Evolutionary conservation across 345 rosid genomes (phyloP), one percentile per base, ranked within the genome.

Genomic region (Passiflora organensis): DNA sequence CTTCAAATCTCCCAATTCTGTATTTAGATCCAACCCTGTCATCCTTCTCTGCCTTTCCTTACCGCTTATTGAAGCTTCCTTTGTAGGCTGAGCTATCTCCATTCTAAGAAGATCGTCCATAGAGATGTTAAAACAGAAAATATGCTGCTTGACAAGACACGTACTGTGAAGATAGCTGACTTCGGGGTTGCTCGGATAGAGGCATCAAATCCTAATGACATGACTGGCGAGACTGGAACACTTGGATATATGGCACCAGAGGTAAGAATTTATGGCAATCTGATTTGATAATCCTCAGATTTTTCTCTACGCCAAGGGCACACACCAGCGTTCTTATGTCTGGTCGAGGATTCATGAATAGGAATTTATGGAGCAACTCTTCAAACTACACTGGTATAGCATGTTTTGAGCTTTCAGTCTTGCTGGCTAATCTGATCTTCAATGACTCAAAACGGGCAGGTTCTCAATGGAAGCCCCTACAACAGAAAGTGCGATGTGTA

Each of bases 181-280:
- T 72, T 72, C 41, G 73, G 77, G 0, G 77, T 72, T 25, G 77
- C 77, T 44, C 66, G 77, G n/a, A 9, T 72, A 14, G 77, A 72
- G 64, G 73, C 77, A 13, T 72, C 77, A 36, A 63, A 72, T 47
- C 73, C 77, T 45, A 64, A 64, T 36, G 73, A 72, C 56, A 72
- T 72, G 77, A 72, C 77, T 16, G 73, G 73, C n/a, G 73, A 68
- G 37, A 68, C 70, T 25, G 73, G 73, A 46, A 68, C 73, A 6
- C 72, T 68, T 37, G 73, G 73, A 10, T 72, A 72, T 59, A 72
- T 72, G 72, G 77, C 77, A 24, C 77, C 77, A 9, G 77, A 72
- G 77, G 76, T 65, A 59, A 32, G 37, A 50, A 32, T 36, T 32
- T 14, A 18, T 12, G 1, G 2, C 13, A 21, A 16, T 15, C 20